These are phyloP conservation scores for Xanthoceras sorbifolium DNA, from an alignment of 345 rosid genomes.

Conservation along the genomic window DNA sequence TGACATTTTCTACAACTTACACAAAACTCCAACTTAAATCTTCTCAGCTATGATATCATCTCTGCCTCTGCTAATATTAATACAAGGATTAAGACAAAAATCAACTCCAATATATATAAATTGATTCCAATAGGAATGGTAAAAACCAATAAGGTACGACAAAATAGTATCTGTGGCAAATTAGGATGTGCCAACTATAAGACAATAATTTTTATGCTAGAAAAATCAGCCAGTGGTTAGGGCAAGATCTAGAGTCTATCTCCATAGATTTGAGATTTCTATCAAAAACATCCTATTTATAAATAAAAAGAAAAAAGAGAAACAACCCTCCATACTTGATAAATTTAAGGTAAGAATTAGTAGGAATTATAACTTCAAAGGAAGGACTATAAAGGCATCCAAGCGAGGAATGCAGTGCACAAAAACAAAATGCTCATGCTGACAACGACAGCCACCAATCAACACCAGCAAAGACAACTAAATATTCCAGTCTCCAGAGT, in stretches of 20 bases:
- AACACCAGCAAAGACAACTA: neutral
- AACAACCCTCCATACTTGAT: neutral
- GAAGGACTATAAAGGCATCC: neutral
- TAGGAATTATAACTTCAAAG: neutral
- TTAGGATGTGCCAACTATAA: neutral
- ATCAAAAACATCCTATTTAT: neutral
- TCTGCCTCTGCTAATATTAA: neutral
- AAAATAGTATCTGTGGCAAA: neutral
- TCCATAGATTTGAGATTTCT: neutral
- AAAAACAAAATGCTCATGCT: neutral
- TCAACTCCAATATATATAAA: neutral
- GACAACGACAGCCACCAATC: neutral
- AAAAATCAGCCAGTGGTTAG: neutral
- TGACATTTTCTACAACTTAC: neutral
- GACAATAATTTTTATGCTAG: neutral
- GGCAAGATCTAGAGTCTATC: neutral
- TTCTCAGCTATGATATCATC: neutral
- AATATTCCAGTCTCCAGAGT: neutral
- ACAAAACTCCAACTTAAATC: neutral
- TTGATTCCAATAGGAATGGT: neutral
- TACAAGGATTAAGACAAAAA: neutral
- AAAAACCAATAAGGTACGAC: neutral
- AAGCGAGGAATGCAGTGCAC: neutral
- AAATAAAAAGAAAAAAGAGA: neutral
- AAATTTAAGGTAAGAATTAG: neutral